These are phyloP conservation scores for Stachybotrys elegans DNA, from an alignment of 2,329 filamentous ascomycete genomes.

Conservation along the genomic window DNA sequence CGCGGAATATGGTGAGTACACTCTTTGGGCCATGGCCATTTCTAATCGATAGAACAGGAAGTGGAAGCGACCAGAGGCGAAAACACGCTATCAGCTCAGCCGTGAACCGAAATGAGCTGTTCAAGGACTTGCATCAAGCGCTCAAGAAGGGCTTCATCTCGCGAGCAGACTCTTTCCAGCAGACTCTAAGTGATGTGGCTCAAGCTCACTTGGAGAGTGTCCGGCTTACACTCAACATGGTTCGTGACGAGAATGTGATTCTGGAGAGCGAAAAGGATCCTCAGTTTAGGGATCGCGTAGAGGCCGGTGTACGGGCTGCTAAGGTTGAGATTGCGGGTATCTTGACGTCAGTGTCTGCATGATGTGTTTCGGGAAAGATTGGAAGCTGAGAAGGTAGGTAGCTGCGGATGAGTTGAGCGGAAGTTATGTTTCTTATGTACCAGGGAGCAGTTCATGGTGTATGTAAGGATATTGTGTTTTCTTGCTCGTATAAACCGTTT, in stretches of 20 bases:
- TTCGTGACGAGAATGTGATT: constrained; percentile 30
- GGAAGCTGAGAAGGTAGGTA: no score
- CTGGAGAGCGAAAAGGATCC: constrained; percentile 30
- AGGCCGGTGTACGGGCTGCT: no score
- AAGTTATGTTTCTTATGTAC: no score
- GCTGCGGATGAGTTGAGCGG: no score
- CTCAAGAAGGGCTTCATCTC: constrained; percentile 17
- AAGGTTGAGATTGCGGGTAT: no score
- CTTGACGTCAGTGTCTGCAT: no score
- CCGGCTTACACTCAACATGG: constrained; percentile 25
- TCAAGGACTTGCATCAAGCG: constrained; percentile 20
- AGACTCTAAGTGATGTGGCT: constrained; percentile 11
- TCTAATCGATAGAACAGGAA: constrained; percentile 17
- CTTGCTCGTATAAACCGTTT: no score
- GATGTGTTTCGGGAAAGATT: no score
- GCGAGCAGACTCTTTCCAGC: constrained; percentile 16
- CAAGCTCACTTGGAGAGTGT: constrained; percentile 20
- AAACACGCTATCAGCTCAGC: constrained; percentile 26
- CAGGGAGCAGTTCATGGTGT: no score
- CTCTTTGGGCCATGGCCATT: no score
- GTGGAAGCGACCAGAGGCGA: constrained; percentile 24
- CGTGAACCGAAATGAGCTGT: constrained; percentile 20
- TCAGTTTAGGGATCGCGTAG: constrained; percentile 26
- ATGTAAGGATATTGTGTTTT: no score
- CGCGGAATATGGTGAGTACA: constrained; percentile 23